Percentiles rank a stretch among this genome's conserved stretches.
phyloP scores from a whole-genome alignment of 2,329 filamentous ascomycete genomes.

The Hysterium pulicare region DNA sequence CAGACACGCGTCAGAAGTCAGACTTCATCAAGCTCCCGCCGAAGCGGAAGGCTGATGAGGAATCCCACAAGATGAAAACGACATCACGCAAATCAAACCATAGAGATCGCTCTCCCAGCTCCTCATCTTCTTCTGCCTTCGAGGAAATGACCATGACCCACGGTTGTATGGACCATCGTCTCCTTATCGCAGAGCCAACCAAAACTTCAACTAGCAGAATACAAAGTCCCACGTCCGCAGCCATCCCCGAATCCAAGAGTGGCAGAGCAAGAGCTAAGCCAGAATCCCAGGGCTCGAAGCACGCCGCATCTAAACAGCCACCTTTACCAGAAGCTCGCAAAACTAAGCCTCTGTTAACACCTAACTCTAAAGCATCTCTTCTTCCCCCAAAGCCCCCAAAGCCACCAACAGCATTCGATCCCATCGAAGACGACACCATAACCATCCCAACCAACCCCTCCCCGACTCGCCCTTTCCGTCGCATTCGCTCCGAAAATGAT shows the following conservation, averaged over 20 bases:
- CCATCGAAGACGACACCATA: constrained; percentile 21
- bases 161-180: constrained; percentile 27
- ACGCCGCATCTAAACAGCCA: too few relatives aligned
- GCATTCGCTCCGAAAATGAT: constrained; percentile 30
- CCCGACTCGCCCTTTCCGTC: constrained; percentile 19
- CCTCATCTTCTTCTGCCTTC: constrained; percentile 10
- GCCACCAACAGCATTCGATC: constrained; percentile 8
- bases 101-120: constrained; percentile 5
- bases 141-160: constrained; percentile 26
- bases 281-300: too few relatives aligned
- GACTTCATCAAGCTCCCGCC: too few relatives aligned
- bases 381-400: background rate
- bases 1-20: too few relatives aligned
- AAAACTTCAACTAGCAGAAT: background rate
- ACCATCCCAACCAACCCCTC: constrained; percentile 5
- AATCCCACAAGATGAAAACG: background rate
- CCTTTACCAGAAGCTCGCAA: too few relatives aligned
- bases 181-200: constrained; percentile 8
- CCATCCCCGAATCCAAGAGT: background rate
- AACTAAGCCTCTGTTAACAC: too few relatives aligned
- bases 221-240: constrained; percentile 5
- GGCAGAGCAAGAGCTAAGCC: background rate
- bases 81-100: constrained; percentile 2
- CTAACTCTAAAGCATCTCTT: background rate
- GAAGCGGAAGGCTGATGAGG: too few relatives aligned